Base-by-base conservation (phyloP, 176 grass and related monocot genomes). In the Echinochloa phyllopogon region DNA sequence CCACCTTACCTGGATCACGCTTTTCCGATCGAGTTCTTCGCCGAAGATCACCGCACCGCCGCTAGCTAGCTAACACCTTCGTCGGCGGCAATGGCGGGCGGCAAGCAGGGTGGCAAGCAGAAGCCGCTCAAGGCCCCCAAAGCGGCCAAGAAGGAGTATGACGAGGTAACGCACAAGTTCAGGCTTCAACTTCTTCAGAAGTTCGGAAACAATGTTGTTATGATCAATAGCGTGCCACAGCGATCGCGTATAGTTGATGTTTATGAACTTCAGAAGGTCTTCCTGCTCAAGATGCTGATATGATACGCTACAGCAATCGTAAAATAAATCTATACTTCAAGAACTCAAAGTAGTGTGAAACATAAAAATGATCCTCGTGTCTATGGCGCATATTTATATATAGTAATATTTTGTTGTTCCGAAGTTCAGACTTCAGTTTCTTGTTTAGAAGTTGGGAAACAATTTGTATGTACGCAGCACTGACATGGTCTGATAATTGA, bases 101-200 rank as follows among this genome's bases (percentile, higher is more conserved):
- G 73, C 2, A 83, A n/a, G 56, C 69, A 83, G 74, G 89, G 80
- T 16, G 84, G 88, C 17, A 90, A 87, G 84, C 41, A 72, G 80
- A 91, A 91, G 84, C 89, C 89, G 39, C 44, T 91, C 68, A 87
- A 91, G 87, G 81, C 82, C 7, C 57, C 87, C 29, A 88, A 84
- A 85, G 29, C 74, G 14, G 38, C 86, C 8, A 91, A 87, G 68
- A 72, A 90, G 68, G 84, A 80, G 27, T 87, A 87, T 40, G 89
- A 87, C 59, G 84, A 91, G 75, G 89, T 90, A 8, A 75, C 17
- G 0, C 2, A 20, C 18, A 1, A 5, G 60, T 9, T 12, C 29
- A 33, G 29, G 29, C 29, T 33, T 33, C 29, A 33, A 33, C 29
- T 33, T 33, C 29, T 33, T 33, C 29, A 33, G 29, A 33, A 33